Conservation (phyloP, 2,329 filamentous ascomycete species). For the Torrubiella hemipterigena region DNA sequence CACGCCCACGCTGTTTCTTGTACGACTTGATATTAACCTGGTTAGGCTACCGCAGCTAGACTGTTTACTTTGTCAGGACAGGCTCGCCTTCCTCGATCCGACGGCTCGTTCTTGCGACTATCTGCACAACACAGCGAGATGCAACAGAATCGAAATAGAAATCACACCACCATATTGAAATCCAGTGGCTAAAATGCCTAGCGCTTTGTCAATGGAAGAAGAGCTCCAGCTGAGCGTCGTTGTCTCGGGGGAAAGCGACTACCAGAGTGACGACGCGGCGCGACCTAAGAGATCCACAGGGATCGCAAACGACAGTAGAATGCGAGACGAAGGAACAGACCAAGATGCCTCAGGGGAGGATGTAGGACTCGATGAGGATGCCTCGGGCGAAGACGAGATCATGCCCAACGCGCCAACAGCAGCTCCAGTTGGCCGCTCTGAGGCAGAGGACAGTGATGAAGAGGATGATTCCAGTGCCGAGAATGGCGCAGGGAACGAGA, state of each 20-base stretch:
- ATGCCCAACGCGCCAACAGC: slow-evolving; percentile 16
- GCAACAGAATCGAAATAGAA: no score
- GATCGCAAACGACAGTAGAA: slow-evolving; percentile 12
- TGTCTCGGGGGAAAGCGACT: slow-evolving; percentile 36
- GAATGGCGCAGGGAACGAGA: slow-evolving; percentile 20
- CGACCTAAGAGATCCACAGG: slow-evolving; percentile 5
- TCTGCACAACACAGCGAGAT: slow-evolving; percentile 19
- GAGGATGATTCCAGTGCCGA: slow-evolving; percentile 25
- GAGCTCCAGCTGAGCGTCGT: slow-evolving; percentile 44
- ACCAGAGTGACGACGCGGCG: slow-evolving; percentile 12
- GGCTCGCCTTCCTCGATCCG: no score
- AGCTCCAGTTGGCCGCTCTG: slow-evolving; percentile 46
- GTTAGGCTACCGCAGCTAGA: no score
- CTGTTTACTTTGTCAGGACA: no score
- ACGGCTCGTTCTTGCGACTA: no score
- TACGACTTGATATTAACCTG: no score
- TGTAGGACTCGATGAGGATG: slow-evolving; percentile 26
- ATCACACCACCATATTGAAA: no score
- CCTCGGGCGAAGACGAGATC: slow-evolving; percentile 30
- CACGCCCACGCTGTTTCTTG: no score
- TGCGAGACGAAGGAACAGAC: slow-evolving; percentile 23
- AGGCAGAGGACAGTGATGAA: slow-evolving; percentile 35
- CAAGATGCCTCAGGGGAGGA: slow-evolving; percentile 28
- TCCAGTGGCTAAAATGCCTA: no score
- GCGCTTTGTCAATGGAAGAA: slow-evolving; percentile 42